Evolutionary conservation across 1,284 basidiomycete genomes (phyloP).

Genomic region (Moesziomyces antarcticus): DNA sequence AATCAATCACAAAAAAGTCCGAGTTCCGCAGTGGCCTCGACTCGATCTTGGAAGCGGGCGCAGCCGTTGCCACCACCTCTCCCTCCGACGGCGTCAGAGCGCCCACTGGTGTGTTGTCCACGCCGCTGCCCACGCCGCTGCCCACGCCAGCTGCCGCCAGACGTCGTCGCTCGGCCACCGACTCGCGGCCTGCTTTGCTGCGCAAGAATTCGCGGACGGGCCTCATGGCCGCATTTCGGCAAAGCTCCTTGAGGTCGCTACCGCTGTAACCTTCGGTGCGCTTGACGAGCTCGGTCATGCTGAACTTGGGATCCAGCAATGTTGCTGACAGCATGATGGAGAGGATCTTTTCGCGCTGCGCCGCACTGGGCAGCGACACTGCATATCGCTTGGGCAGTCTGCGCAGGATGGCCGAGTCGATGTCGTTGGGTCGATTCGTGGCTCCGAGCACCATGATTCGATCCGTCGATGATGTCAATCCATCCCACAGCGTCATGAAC

Average conservation of each 20-base stretch:
- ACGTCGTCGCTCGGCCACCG: slow-evolving; percentile 37
- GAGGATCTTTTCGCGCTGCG: slow-evolving; percentile 90
- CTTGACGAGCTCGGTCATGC: slow-evolving; percentile 76
- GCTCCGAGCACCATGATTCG: slow-evolving; percentile 94
- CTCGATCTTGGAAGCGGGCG: slow-evolving; percentile 44
- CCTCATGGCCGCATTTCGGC: slow-evolving; percentile 74
- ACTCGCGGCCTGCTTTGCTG: slow-evolving; percentile 55
- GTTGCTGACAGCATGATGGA: slow-evolving; percentile 74
- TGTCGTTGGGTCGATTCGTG: slow-evolving; percentile 93
- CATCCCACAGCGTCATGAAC: slow-evolving; percentile 99
- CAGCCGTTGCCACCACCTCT: slow-evolving; percentile 15
- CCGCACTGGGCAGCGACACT: slow-evolving; percentile 81
- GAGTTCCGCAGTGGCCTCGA: slow-evolving; percentile 59
- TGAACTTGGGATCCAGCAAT: slow-evolving; percentile 75
- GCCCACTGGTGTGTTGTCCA: slow-evolving; percentile 32
- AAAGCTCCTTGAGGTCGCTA: slow-evolving; percentile 93
- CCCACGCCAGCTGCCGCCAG: slow-evolving; percentile 24
- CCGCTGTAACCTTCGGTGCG: slow-evolving; percentile 85
- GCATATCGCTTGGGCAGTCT: slow-evolving; percentile 99
- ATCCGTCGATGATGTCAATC: slow-evolving; percentile 81
- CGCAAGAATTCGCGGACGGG: slow-evolving; percentile 66
- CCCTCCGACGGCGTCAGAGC: slow-evolving; percentile 28
- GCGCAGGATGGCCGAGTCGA: slow-evolving; percentile 92
- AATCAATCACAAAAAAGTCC: slow-evolving; percentile 63
- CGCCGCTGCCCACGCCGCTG: slow-evolving; percentile 10